Evolutionary conservation across 75 land plant genomes (phyloP).

Genomic region (Gnetum montanum): DNA sequence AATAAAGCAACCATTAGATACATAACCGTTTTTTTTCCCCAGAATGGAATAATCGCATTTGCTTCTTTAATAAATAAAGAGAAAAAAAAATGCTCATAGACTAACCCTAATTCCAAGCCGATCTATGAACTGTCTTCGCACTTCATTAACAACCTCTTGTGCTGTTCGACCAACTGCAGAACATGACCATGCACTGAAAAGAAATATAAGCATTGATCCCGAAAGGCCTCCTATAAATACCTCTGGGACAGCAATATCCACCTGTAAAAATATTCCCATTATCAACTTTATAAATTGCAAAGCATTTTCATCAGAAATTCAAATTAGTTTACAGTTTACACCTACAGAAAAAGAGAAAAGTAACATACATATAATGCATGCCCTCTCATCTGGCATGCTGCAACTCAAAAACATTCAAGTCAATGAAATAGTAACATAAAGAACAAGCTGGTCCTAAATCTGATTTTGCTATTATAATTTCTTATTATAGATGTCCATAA

Average conservation of each 20-base stretch:
- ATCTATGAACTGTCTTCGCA: constrained; percentile 92
- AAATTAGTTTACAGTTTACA: too few species aligned
- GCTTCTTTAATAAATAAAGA: constrained; percentile 21
- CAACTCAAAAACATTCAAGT: background rate
- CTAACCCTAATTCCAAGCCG: constrained; percentile 98
- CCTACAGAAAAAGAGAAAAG: background rate
- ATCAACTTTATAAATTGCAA: too few species aligned
- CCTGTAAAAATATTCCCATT: constrained; percentile 52
- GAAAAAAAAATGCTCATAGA: background rate
- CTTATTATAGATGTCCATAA: too few species aligned
- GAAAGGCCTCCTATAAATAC: constrained; percentile 93
- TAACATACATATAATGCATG: background rate
- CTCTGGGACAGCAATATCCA: constrained; percentile 98
- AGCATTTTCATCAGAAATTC: background rate
- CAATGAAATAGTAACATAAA: too few species aligned
- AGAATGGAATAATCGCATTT: too few species aligned
- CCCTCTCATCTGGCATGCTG: background rate
- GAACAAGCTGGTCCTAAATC: too few species aligned
- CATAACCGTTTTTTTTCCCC: too few species aligned
- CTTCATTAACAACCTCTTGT: constrained; percentile 99
- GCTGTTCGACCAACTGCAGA: constrained; percentile 98
- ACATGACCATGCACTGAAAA: constrained; percentile 99
- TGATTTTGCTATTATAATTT: too few species aligned
- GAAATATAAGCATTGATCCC: constrained; percentile 93
- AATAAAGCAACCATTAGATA: too few species aligned